A percentile compares a stretch with the other conserved stretches of the same genome.
phyloP scores from a whole-genome alignment of 148 eudicot species.

The Chenopodium quinoa region DNA sequence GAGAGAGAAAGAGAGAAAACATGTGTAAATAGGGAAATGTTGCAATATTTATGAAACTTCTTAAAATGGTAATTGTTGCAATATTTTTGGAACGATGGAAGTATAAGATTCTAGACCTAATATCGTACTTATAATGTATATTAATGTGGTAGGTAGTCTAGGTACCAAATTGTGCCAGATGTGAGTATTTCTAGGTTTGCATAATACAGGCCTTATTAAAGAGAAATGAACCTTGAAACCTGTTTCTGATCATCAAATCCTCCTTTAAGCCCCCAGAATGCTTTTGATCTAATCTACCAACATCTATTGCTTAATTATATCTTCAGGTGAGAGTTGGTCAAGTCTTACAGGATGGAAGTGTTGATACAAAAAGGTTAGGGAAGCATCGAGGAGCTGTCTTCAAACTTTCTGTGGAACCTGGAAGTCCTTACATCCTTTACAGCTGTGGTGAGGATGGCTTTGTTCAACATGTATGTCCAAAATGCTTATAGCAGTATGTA shows the following conservation, averaged over 20 bases:
- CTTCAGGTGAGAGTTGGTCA: conserved; percentile 72
- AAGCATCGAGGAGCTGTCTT: conserved; percentile 69
- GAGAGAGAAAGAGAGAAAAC: too few species aligned
- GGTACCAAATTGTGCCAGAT: not conserved
- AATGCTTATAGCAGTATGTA: conserved; percentile 3
- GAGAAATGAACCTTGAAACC: not conserved
- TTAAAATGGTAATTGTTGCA: too few species aligned
- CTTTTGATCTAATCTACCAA: conserved; percentile 5
- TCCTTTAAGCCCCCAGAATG: not conserved
- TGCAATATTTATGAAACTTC: too few species aligned
- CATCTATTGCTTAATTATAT: not conserved
- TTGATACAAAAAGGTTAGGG: conserved; percentile 57
- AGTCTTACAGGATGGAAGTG: conserved; percentile 49
- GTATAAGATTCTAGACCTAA: too few species aligned
- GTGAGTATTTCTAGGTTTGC: not conserved
- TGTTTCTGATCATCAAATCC: not conserved
- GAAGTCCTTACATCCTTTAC: conserved; percentile 67
- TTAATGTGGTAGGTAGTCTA: not conserved
- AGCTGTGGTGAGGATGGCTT: conserved; percentile 82
- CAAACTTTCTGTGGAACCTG: conserved; percentile 77
- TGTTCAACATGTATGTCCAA: conserved; percentile 68
- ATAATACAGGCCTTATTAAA: not conserved
- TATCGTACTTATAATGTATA: not conserved
- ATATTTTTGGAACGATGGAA: too few species aligned
- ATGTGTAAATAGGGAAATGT: too few species aligned